phyloP scores from a whole-genome alignment of 768 basidiomycete genomes.

The Dacryopinax primogenitus region DNA sequence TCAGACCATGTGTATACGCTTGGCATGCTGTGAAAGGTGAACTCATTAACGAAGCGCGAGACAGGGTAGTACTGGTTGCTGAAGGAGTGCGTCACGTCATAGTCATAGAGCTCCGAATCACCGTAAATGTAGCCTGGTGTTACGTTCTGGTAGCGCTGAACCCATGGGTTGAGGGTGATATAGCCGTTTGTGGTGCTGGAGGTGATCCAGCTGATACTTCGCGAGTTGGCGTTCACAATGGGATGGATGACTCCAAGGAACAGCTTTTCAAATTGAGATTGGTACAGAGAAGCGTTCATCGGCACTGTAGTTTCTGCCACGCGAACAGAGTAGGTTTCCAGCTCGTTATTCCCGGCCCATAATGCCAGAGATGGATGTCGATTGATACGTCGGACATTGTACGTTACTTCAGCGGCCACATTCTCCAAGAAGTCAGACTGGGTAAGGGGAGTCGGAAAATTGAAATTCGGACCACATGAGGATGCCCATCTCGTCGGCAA shows the following conservation, averaged over 20 bases:
- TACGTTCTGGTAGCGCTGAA: conserved; percentile 38
- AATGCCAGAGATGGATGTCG: conserved; percentile 45
- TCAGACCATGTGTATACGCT: conserved; percentile 51
- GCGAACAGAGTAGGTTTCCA: conserved; percentile 36
- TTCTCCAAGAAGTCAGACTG: conserved; percentile 42
- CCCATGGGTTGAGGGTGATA: conserved; percentile 44
- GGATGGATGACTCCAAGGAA: conserved; percentile 43
- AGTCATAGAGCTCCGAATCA: conserved; percentile 45
- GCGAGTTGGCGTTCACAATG: conserved; percentile 38
- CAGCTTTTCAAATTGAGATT: conserved; percentile 34
- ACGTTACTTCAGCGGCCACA: conserved; percentile 42
- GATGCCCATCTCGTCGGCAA: conserved; percentile 49
- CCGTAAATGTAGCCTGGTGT: conserved; percentile 45
- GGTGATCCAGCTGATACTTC: conserved; percentile 46
- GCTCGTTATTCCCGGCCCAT: conserved; percentile 52
- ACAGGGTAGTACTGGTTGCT: conserved; percentile 43
- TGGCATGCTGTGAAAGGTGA: conserved; percentile 52
- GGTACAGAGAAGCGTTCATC: conserved; percentile 35
- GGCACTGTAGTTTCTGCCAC: conserved; percentile 31
- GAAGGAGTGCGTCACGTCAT: conserved; percentile 41
- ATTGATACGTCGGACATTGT: conserved; percentile 45
- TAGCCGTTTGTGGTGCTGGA: conserved; percentile 48
- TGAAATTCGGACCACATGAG: conserved; percentile 51
- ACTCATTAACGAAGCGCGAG: conserved; percentile 46
- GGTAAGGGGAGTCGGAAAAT: conserved; percentile 45